Evolutionary conservation across 306 rosid genomes (phyloP), one percentile per base, ranked within the genome.

Genomic region (Begonia peltatifolia): DNA sequence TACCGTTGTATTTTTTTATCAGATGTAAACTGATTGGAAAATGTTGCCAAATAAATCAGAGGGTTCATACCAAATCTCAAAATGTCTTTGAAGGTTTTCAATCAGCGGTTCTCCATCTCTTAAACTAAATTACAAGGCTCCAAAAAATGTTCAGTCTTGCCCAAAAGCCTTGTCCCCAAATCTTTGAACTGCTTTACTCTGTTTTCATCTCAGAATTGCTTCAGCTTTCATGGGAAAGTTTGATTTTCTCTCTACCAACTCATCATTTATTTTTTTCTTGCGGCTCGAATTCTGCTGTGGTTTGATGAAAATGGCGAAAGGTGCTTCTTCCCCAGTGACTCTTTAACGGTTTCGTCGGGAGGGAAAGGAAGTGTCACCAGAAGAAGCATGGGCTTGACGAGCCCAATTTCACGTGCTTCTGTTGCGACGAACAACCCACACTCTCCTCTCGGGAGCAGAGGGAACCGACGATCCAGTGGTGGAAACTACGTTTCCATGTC

Each of bases 261-360:
- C 70, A 11, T 12, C 18, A 17, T 1, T 14, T 16, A 4, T 10
- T 47, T 14, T 16, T 47, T 5, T 47, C 6, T 47, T 47, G 4
- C 42, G 42, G 18, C 18, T 17, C 50, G 35, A 20, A 22, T 46
- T 14, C 52, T 11, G 43, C 43, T 47, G n/a, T 7, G 36, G 9
- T 52, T 30, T 4, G 2, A 10, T 0, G 18, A 63, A 53, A 41
- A 79, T 86, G 87, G 83, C 70, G 55, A 86, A 86, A 79, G 61
- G 65, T 67, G 7, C 84, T 60, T 79, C 87, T 4, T 85, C 95
- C 62, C 93, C 92, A 54, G 95, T 82, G 58, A 82, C 77, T 16
- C 82, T n/a, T n/a, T 86, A 14, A 86, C 81, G 9, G 79, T 86
- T 9, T 79, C 95, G 0, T 79, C 95, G 0, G 88, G 83, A 2